Base-by-base conservation (phyloP, 306 rosid genomes). In the Gynostemma pentaphyllum region DNA sequence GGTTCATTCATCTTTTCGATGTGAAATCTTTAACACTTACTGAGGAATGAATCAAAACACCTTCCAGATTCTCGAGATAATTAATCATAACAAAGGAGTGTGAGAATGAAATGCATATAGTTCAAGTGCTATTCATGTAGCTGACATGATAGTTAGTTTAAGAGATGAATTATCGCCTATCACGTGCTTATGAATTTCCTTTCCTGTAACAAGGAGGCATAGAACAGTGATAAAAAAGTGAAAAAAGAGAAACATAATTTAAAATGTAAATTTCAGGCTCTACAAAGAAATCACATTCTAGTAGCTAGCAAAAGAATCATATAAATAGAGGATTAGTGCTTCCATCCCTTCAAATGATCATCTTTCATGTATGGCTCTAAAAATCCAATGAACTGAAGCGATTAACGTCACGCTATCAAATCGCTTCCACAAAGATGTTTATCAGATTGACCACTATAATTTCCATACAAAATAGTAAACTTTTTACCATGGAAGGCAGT, bases 381-480 rank as follows among this genome's bases (percentile, higher is more conserved):
- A 75, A 89, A 83, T 68, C 96, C 90, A 49, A 89, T 83, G 65
- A 86, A 83, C 96, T 89, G 83, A 71, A 80, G 69, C 24, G 29
- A 30, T 24, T 32, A n/a, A 55, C 16, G n/a, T 19, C 29, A 70
- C 37, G 41, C 30, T 18, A 42, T 18, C 11, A 26, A 28, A 51
- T n/a, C 27, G 19, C 18, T 41, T 7, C 14, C 2, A 14, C 44
- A 1, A 74, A 64, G 53, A 13, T n/a, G n/a, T n/a, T n/a, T n/a
- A n/a, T n/a, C n/a, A n/a, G n/a, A n/a, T n/a, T n/a, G n/a, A 15
- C 49, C 1, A 32, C 16, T 57, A 11, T 57, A 34, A 19, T 32
- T 22, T 57, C 45, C 15, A n/a, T n/a, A n/a, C n/a, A 0, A 36
- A 57, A n/a, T 18, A 29, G 45, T 36, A 18, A 37, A 60, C 30